Conservation (phyloP, 176 grass and related monocot genomes). For the Eremochloa ophiuroides region DNA sequence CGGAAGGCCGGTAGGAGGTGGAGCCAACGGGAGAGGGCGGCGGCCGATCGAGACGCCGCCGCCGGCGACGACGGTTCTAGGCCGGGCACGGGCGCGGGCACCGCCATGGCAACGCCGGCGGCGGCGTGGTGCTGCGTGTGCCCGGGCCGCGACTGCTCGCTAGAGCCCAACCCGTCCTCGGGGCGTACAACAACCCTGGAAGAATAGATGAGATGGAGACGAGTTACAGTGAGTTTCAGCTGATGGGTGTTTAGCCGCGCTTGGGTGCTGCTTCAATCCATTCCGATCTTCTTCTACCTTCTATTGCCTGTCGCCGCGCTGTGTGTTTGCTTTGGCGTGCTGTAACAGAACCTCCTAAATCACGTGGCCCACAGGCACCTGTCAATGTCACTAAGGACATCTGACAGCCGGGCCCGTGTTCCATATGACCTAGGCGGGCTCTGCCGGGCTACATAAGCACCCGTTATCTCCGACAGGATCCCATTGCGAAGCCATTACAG, state of each 20-base stretch:
- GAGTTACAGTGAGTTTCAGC: slow-evolving; percentile 70
- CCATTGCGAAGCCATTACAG: too few relatives aligned
- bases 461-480: too few relatives aligned
- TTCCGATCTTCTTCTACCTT: too few relatives aligned
- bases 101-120: background rate
- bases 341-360: too few relatives aligned
- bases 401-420: too few relatives aligned
- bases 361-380: too few relatives aligned
- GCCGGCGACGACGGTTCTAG: background rate
- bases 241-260: slow-evolving; percentile 82
- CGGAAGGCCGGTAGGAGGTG: background rate
- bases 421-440: too few relatives aligned
- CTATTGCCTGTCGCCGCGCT: too few relatives aligned
- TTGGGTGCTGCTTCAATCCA: too few relatives aligned
- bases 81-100: background rate
- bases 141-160: slow-evolving; percentile 33
- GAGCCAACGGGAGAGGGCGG: slow-evolving; percentile 3
- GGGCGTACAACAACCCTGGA: slow-evolving; percentile 63
- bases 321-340: too few relatives aligned
- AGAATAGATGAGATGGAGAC: slow-evolving; percentile 69
- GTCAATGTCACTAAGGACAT: too few relatives aligned
- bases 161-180: slow-evolving; percentile 54
- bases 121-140: slow-evolving; percentile 46
- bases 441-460: too few relatives aligned
- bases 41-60: background rate